Base-by-base conservation (phyloP, 2,329 filamentous ascomycete genomes). In the Coniosporium tulheliwenetii region DNA sequence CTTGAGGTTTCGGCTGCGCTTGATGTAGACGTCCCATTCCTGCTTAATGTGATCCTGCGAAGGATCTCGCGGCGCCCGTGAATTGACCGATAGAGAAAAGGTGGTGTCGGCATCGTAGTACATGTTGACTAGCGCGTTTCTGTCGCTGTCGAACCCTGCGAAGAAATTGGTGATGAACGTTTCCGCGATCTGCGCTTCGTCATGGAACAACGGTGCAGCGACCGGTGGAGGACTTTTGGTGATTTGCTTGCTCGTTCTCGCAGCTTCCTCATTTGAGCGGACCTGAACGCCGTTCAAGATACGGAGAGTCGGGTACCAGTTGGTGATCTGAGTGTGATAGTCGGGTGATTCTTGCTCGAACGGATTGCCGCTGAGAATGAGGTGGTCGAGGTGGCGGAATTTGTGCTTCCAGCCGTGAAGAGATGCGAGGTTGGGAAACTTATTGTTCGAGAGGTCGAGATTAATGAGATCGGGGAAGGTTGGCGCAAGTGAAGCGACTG, bases 401-500 rank as follows among this genome's bases (percentile, higher is more conserved):
- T 82, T 85, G 53, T 77, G 75, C 44, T 79, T 79, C 86, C 86
- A 95, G 30, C 69, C 72, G 40, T 77, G 72, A 37, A 98, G 60
- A 8, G 74, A 72, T 42, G 77, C 73, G 39, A 85, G 60, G 39
- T 73, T 75, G 43, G 71, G 67, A 50, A 98, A 75, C 34, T 78
- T 74, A 61, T 96, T 96, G 54, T 79, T 75, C 41, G 85, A 91
- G 19, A 96, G 72, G 49, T 95, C 89, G 10, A 98, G 75, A 48
- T 94, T 87, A 56, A 85, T 79, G 44, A 96, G 67, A 45, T 87
- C 81, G 0, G 87, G 85, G 41, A 96, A 83, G 0, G 83, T 85
- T 40, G 76, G 73, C 8, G 85, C 77, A 1, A 96, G 70, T 1
- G 77, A 70, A 39, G 80, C 84, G 39, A 96, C 80, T 40, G 80